Evolutionary conservation across 202 grass and related monocot genomes (phyloP).

Genomic region (Bolboschoenoplectus hybrid): DNA sequence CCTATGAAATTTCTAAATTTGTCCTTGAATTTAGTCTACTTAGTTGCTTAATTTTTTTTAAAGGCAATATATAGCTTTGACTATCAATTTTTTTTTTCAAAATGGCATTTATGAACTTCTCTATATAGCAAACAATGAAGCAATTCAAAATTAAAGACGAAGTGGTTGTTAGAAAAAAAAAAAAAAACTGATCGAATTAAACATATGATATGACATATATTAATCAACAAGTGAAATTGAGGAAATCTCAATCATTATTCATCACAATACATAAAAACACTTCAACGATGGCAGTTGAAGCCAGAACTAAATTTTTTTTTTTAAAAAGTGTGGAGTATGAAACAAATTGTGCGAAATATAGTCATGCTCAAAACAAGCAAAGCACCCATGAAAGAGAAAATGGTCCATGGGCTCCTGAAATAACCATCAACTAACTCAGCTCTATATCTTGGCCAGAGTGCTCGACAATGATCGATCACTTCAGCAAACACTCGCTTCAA

Average conservation of each 20-base stretch:
- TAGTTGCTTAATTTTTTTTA: too few relatives aligned
- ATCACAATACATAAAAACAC: background rate
- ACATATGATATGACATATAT: too few relatives aligned
- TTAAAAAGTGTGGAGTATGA: background rate
- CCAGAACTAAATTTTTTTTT: background rate
- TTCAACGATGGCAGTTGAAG: background rate
- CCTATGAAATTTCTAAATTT: too few relatives aligned
- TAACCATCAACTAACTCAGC: conserved; percentile 27
- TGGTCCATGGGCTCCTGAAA: conserved; percentile 44
- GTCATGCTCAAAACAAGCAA: background rate
- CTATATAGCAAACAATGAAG: too few relatives aligned
- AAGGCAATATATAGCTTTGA: too few relatives aligned
- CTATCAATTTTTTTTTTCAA: too few relatives aligned
- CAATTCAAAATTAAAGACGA: too few relatives aligned
- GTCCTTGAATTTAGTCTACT: too few relatives aligned
- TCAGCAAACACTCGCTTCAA: background rate
- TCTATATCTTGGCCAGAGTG: background rate
- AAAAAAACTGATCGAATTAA: too few relatives aligned
- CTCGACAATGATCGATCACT: conserved; percentile 9
- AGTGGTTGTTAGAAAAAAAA: too few relatives aligned
- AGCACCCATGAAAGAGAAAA: conserved; percentile 23
- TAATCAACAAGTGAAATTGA: background rate
- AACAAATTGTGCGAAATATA: background rate
- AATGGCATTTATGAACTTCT: too few relatives aligned
- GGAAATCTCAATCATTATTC: background rate